Evolutionary conservation across 2,329 filamentous ascomycete species (phyloP).

Genomic region (Dryadomyces sulphureus): DNA sequence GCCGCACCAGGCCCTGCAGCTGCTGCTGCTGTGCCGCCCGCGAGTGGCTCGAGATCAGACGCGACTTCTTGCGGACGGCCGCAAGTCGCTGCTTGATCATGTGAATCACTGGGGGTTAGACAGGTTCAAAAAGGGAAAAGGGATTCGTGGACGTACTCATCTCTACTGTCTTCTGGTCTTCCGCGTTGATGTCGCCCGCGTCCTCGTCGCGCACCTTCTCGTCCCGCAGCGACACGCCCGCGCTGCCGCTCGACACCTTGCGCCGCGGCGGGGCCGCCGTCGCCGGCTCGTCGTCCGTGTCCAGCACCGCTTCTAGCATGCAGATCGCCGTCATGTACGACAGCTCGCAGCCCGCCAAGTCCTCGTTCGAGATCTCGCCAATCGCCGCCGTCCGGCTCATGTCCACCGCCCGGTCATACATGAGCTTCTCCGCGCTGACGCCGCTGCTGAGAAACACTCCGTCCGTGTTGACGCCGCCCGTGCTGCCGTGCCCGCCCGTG

Average conservation of each 20-base stretch:
- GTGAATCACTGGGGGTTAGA: constrained; percentile 36
- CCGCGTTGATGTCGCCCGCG: constrained; percentile 40
- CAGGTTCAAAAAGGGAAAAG: constrained; percentile 1
- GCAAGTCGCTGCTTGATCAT: constrained; percentile 45
- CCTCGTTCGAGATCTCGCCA: constrained; percentile 86
- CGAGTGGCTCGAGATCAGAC: constrained; percentile 43
- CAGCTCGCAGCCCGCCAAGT: constrained; percentile 75
- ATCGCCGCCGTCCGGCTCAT: constrained; percentile 94
- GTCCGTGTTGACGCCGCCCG: constrained; percentile 44
- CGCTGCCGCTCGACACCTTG: constrained; percentile 14
- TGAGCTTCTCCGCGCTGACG: constrained; percentile 87
- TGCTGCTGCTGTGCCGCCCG: constrained; percentile 29
- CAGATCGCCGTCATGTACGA: constrained; percentile 87
- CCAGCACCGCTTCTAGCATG: constrained; percentile 88
- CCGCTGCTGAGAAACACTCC: constrained; percentile 75
- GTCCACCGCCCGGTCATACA: constrained; percentile 94
- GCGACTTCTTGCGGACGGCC: constrained; percentile 44
- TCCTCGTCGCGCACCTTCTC: constrained; percentile 25
- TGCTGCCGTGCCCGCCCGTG: constrained; percentile 25
- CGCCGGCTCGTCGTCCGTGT: constrained; percentile 52
- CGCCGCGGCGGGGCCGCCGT: constrained; percentile 17
- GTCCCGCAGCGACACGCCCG: constrained; percentile 22
- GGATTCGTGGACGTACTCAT: constrained; percentile 43
- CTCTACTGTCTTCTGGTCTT: constrained; percentile 58
- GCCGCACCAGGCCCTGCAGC: constrained; percentile 19